Base-by-base conservation (phyloP, 2,329 filamentous ascomycete species). In the Exophiala calicioides region DNA sequence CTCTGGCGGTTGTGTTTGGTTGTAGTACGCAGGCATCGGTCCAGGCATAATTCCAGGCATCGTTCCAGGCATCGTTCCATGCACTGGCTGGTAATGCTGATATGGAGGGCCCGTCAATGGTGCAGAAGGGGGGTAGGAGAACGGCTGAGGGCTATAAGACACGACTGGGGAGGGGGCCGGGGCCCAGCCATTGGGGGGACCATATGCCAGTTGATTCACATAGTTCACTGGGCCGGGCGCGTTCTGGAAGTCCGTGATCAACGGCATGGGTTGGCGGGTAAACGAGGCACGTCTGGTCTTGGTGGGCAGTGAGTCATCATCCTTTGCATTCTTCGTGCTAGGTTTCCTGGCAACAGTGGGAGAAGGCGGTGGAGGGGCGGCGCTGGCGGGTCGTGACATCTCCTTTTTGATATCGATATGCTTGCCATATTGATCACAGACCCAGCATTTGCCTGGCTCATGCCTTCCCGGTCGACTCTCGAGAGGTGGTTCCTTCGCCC, bases 371-470 rank as follows among this genome's bases (percentile, higher is more conserved):
- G 47, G 49, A 39, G 40, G 43, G 7, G 49, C 33, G 3, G 39
- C 27, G 26, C 31, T 48, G n/a, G 38, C 26, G 10, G 46, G 10
- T n/a, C 39, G 35, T 3, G 44, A 38, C 24, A 33, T 34, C 9
- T 37, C 41, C 27, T 45, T 40, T 31, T 42, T 50, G 4, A 21
- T 30, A 23, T 57, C 52, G 32, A 45, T 33, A 19, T 71, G 66
- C 44, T 66, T 65, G 26, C 63, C 53, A 23, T 60, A 60, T 18
- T 61, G 55, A 36, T 69, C 61, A 43, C 65, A 67, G 6, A 69
- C 65, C 58, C 61, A 64, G 52, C 65, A 68, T 23, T 48, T 53
- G 21, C 61, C 61, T 18, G 63, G 62, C 36, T 63, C 60, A 37
- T 66, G 64, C 29, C 47, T 56, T 4, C 24, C 29, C 10, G 49